These are phyloP conservation scores for Calvatia gigantea DNA, from an alignment of 768 basidiomycete species.

Conservation along the genomic window DNA sequence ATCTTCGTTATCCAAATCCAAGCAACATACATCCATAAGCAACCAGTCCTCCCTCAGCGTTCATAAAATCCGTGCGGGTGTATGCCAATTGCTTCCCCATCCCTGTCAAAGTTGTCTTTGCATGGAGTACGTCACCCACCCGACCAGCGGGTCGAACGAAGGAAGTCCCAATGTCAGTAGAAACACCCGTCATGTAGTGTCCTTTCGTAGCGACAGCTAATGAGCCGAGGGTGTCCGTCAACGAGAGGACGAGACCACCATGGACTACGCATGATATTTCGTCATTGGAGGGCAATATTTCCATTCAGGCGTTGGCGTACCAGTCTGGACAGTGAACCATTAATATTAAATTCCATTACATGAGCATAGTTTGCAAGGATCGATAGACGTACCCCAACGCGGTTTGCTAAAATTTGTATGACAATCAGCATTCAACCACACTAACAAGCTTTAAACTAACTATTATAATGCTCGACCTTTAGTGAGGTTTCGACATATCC, in stretches of 20 bases:
- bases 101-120: constrained; percentile 63
- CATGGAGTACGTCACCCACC: constrained; percentile 61
- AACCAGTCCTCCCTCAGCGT: constrained; percentile 60
- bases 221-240: constrained; percentile 84
- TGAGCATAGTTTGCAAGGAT: neutral
- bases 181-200: constrained; percentile 85
- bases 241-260: constrained; percentile 75
- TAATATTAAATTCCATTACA: neutral
- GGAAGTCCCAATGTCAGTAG: constrained; percentile 76
- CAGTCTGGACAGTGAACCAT: constrained; percentile 27
- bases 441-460: constrained; percentile 34
- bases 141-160: constrained; percentile 78
- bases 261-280: constrained; percentile 46
- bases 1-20: neutral
- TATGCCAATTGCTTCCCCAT: constrained; percentile 80
- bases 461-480: constrained; percentile 70
- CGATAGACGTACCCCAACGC: constrained; percentile 61
- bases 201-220: constrained; percentile 81
- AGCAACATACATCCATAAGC: constrained; percentile 72
- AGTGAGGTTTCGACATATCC: constrained; percentile 69
- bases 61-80: constrained; percentile 75
- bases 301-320: constrained; percentile 17
- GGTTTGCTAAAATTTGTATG: constrained; percentile 53
- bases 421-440: neutral
- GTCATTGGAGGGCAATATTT: neutral